Evolutionary conservation across 371 early-diverging fungal genomes (phyloP).

Genomic region (Lichtheimia hyalospora): DNA sequence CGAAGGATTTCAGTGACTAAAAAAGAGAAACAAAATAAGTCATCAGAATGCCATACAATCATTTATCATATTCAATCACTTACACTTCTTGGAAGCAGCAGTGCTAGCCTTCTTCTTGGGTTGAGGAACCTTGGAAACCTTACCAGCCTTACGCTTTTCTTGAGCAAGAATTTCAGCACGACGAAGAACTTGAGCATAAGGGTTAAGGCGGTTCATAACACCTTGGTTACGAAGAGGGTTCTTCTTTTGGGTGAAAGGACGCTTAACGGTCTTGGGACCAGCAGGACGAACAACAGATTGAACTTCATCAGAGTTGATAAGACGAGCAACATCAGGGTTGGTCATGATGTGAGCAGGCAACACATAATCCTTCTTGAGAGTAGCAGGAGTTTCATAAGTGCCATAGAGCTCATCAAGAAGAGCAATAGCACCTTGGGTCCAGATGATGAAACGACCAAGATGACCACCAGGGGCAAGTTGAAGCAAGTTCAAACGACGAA

Average conservation of each 20-base stretch:
- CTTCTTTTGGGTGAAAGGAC: constrained; percentile 94
- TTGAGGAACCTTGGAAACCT: constrained; percentile 69
- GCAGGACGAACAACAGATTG: constrained; percentile 93
- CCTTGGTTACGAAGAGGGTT: constrained; percentile 95
- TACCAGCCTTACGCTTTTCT: constrained; percentile 63
- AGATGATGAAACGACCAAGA: constrained; percentile 99
- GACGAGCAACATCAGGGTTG: constrained; percentile 94
- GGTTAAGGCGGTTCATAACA: constrained; percentile 94
- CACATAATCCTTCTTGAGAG: constrained; percentile 93
- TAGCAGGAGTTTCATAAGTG: constrained; percentile 76
- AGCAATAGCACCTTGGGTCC: constrained; percentile 98
- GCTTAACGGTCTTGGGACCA: constrained; percentile 77
- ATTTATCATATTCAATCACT: background rate
- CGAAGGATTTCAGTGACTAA: constrained; percentile 57
- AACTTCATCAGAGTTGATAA: constrained; percentile 98
- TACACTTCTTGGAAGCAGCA: constrained; percentile 45
- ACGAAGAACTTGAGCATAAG: constrained; percentile 89
- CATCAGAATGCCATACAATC: background rate
- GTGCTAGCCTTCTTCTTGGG: constrained; percentile 50
- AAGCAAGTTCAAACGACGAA: constrained; percentile 94
- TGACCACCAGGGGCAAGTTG: constrained; percentile 99
- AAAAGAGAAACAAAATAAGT: background rate
- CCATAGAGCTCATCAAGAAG: constrained; percentile 96
- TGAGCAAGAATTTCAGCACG: constrained; percentile 49
- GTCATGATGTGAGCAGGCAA: constrained; percentile 88